phyloP scores from a whole-genome alignment of 2,329 filamentous ascomycete genomes.

The Talaromyces funiculosus region DNA sequence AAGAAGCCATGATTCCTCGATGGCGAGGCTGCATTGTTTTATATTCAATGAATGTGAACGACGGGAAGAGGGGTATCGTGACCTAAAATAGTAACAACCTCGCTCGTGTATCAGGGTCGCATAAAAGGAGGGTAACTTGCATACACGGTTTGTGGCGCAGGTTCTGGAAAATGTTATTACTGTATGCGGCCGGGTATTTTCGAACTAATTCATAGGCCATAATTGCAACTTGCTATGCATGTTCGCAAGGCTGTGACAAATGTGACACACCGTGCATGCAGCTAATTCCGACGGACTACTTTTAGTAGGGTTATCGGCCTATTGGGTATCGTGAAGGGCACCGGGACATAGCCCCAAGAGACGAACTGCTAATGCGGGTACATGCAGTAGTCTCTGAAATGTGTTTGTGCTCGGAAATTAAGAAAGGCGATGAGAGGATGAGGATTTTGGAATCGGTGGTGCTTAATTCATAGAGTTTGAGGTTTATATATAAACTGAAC shows the following conservation, averaged over 20 bases:
- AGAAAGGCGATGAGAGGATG: not conserved
- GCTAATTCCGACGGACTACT: not conserved
- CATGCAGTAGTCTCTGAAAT: not conserved
- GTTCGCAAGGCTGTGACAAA: not conserved
- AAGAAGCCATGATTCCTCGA: not conserved
- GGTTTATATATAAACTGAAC: not conserved
- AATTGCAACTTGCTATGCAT: not conserved
- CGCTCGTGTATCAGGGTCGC: not conserved
- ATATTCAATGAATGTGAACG: not conserved
- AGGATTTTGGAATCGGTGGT: not conserved
- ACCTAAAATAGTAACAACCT: not conserved
- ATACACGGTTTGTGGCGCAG: not conserved
- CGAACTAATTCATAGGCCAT: not conserved
- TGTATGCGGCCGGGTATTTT: not conserved
- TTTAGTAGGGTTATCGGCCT: not conserved
- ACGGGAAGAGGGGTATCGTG: not conserved
- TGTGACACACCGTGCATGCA: not conserved
- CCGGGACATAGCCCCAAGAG: not conserved
- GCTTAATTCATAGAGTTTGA: not conserved
- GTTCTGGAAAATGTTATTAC: not conserved
- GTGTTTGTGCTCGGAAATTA: not conserved
- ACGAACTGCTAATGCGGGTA: not conserved
- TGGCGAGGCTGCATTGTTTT: not conserved
- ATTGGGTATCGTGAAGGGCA: not conserved
- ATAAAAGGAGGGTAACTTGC: not conserved